Evolutionary conservation across 371 early-diverging fungal genomes (phyloP).

Genomic region (Nematocida ironsii): DNA sequence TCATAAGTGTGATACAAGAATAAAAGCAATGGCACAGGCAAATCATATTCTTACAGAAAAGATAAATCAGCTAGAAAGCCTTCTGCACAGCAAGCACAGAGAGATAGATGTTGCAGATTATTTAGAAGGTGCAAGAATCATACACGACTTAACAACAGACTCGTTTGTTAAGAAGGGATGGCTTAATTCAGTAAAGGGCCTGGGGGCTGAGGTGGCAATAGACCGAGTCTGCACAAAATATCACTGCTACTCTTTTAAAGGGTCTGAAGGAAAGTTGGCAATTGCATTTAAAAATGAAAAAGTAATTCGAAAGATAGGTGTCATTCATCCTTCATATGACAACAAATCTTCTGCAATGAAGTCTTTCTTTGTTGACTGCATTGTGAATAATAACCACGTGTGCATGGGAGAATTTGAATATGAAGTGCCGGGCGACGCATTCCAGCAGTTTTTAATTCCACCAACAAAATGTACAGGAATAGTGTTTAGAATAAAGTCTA

Average conservation of each 20-base stretch:
- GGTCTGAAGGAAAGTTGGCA: slow-evolving; percentile 29
- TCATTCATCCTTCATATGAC: slow-evolving; percentile 61
- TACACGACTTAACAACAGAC: slow-evolving; percentile 46
- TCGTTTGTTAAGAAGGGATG: slow-evolving; percentile 12
- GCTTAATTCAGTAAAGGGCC: neutral
- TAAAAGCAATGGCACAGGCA: neutral
- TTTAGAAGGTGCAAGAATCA: slow-evolving; percentile 49
- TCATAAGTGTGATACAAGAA: neutral
- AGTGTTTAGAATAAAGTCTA: slow-evolving; percentile 53
- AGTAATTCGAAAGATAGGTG: slow-evolving; percentile 56
- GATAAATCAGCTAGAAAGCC: slow-evolving; percentile 13
- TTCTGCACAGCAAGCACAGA: slow-evolving; percentile 33
- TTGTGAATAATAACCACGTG: slow-evolving; percentile 26
- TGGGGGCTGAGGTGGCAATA: slow-evolving; percentile 46
- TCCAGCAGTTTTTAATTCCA: slow-evolving; percentile 55
- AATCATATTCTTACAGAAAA: neutral
- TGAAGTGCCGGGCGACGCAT: slow-evolving; percentile 49
- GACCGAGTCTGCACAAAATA: slow-evolving; percentile 33
- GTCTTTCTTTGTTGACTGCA: slow-evolving; percentile 50
- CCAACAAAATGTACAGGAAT: slow-evolving; percentile 36
- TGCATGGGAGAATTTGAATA: slow-evolving; percentile 60
- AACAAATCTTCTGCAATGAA: slow-evolving; percentile 58
- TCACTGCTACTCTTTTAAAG: slow-evolving; percentile 60
- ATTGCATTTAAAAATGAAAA: slow-evolving; percentile 58
- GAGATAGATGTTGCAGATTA: slow-evolving; percentile 54